Percentiles rank a stretch among this genome's conserved stretches.
phyloP scores from a whole-genome alignment of 257 asterid species.

The Craterostigma plantagineum region DNA sequence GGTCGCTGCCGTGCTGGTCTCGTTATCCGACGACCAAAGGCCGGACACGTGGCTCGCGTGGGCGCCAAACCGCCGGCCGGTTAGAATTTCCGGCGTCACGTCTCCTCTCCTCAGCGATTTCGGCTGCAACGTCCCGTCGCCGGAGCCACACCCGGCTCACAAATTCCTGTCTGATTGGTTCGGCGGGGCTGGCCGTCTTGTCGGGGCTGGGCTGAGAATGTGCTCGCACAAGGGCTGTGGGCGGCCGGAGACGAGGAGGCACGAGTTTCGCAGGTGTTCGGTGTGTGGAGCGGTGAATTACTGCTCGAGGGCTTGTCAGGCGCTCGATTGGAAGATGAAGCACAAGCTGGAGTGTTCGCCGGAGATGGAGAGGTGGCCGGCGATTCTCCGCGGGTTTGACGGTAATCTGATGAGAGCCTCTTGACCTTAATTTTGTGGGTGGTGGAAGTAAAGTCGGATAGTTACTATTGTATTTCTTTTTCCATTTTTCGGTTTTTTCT shows the following conservation, averaged over 20 bases:
- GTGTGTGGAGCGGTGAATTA: constrained; percentile 89
- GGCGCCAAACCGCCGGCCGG: constrained; percentile 33
- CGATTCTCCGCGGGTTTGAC: no score
- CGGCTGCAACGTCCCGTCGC: constrained; percentile 81
- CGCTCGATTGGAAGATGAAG: constrained; percentile 88
- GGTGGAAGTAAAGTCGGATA: no score
- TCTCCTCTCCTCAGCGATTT: constrained; percentile 78
- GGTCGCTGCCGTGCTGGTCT: constrained; percentile 43
- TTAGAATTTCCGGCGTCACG: constrained; percentile 9
- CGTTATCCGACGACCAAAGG: constrained; percentile 32
- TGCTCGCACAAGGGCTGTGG: constrained; percentile 91
- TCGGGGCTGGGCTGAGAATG: constrained; percentile 42
- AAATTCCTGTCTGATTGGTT: constrained; percentile 67
- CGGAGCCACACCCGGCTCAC: constrained; percentile 66
- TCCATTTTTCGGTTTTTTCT: no score
- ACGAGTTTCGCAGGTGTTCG: constrained; percentile 82
- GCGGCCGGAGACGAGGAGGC: constrained; percentile 71
- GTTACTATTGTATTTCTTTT: no score
- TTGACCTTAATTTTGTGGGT: no score
- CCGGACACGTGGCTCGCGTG: constrained; percentile 48
- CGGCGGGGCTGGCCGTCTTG: constrained; percentile 6
- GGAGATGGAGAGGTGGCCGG: constrained; percentile 24
- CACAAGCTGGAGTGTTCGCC: constrained; percentile 75
- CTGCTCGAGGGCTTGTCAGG: constrained; percentile 97
- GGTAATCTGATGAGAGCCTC: no score